These are phyloP conservation scores for Acidomyces sp. DNA, from an alignment of 495 filamentous ascomycete genomes.

Conservation along the genomic window DNA sequence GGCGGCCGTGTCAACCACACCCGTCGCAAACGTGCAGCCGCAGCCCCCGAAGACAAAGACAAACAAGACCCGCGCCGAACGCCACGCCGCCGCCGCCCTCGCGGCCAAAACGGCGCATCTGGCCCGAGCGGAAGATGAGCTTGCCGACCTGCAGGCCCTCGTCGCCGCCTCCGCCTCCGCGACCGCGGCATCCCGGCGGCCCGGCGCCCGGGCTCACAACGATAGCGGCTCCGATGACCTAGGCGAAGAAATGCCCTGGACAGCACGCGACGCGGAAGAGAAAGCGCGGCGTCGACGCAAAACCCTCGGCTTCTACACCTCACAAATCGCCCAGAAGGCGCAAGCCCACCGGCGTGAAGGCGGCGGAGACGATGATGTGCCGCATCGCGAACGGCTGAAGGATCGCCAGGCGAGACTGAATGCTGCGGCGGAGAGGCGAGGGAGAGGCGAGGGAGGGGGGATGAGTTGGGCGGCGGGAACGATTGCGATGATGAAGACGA, in stretches of 20 bases:
- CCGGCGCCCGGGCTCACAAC: not conserved
- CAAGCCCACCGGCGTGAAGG: constrained; percentile 65
- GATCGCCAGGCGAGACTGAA: constrained; percentile 78
- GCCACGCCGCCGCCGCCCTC: constrained; percentile 38
- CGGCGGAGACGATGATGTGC: constrained; percentile 85
- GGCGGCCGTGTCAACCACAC: too few relatives aligned
- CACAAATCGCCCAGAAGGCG: constrained; percentile 86
- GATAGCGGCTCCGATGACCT: constrained; percentile 47
- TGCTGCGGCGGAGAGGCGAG: constrained; percentile 71
- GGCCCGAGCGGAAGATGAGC: constrained; percentile 49
- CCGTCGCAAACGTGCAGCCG: too few relatives aligned
- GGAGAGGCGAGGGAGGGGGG: constrained; percentile 50
- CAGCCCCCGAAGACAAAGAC: too few relatives aligned
- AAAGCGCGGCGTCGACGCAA: constrained; percentile 81
- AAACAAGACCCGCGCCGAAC: constrained; percentile 40
- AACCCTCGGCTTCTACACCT: constrained; percentile 88
- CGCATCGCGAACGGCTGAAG: constrained; percentile 71
- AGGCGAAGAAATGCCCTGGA: constrained; percentile 51
- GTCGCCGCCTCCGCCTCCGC: constrained; percentile 24
- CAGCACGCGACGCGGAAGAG: constrained; percentile 54
- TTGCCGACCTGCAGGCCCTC: constrained; percentile 43
- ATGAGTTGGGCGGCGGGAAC: constrained; percentile 42
- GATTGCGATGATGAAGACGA: too few relatives aligned
- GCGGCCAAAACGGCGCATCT: constrained; percentile 41
- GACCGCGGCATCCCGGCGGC: constrained; percentile 19